Evolutionary conservation across 768 basidiomycete species (phyloP).

Genomic region (Tylopilus plumbeoviolaceoides): DNA sequence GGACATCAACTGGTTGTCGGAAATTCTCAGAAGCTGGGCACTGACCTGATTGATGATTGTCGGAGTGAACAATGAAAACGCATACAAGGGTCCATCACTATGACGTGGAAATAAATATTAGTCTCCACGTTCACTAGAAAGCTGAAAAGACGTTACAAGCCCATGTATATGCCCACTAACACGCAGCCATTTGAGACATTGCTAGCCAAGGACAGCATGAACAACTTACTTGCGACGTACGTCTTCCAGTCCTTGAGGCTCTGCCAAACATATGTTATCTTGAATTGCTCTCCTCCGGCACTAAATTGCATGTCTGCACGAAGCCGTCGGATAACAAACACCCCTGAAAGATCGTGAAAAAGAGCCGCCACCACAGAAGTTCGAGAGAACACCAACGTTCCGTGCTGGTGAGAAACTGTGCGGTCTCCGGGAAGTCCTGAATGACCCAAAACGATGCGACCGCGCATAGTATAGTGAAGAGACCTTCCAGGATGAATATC

Average conservation of each 20-base stretch:
- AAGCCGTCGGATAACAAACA: slow-evolving; percentile 60
- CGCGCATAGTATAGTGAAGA: slow-evolving; percentile 59
- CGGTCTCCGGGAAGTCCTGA: slow-evolving; percentile 74
- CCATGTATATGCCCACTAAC: slow-evolving; percentile 67
- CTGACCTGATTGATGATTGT: slow-evolving; percentile 49
- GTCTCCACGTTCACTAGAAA: neutral
- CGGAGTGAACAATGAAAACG: slow-evolving; percentile 49
- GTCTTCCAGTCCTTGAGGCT: slow-evolving; percentile 71
- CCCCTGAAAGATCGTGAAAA: slow-evolving; percentile 35
- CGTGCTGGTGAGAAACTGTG: slow-evolving; percentile 60
- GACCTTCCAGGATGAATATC: slow-evolving; percentile 75
- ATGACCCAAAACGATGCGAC: slow-evolving; percentile 67
- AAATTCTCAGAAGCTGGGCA: neutral
- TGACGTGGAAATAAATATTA: neutral
- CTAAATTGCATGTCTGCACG: slow-evolving; percentile 63
- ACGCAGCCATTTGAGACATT: neutral
- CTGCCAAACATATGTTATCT: slow-evolving; percentile 52
- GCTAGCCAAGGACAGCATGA: slow-evolving; percentile 1
- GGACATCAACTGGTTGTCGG: neutral
- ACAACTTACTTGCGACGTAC: slow-evolving; percentile 56
- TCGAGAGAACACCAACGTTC: slow-evolving; percentile 44
- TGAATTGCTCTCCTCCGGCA: slow-evolving; percentile 56
- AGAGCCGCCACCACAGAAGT: neutral
- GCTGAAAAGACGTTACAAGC: slow-evolving; percentile 44
- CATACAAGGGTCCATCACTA: slow-evolving; percentile 51